Conservation (phyloP, 1,284 basidiomycete genomes). For the Gymnopus androsaceus region DNA sequence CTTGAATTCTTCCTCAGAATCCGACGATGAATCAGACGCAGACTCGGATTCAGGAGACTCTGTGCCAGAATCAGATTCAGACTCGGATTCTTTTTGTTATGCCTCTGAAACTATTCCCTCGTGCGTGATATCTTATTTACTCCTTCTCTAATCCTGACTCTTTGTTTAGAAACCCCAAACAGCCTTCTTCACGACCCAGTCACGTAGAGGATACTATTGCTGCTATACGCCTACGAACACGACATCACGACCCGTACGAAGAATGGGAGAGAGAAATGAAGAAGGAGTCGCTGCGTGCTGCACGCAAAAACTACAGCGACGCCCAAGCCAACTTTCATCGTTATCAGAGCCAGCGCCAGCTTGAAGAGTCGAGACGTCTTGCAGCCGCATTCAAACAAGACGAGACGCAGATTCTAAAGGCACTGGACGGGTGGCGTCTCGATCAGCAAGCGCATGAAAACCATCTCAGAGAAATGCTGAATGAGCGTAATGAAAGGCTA, state of each 20-base stretch:
- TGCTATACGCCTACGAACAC: slow-evolving; percentile 64
- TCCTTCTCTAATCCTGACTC: background rate
- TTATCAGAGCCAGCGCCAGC: slow-evolving; percentile 26
- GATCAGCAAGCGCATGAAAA: slow-evolving; percentile 50
- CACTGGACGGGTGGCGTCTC: slow-evolving; percentile 44
- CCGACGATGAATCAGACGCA: slow-evolving; percentile 36
- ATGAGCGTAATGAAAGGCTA: slow-evolving; percentile 50
- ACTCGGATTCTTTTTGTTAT: slow-evolving; percentile 41
- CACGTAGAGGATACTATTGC: slow-evolving; percentile 67
- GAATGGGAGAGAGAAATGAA: slow-evolving; percentile 73
- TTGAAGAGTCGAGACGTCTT: slow-evolving; percentile 39
- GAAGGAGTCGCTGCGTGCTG: slow-evolving; percentile 69
- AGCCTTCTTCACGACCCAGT: slow-evolving; percentile 33
- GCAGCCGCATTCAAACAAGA: slow-evolving; percentile 46
- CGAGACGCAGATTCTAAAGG: slow-evolving; percentile 47
- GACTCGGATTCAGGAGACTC: slow-evolving; percentile 44
- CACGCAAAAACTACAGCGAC: slow-evolving; percentile 54
- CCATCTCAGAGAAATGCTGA: slow-evolving; percentile 47
- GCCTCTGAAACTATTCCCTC: slow-evolving; percentile 40
- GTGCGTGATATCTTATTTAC: slow-evolving; percentile 30
- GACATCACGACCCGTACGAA: slow-evolving; percentile 74
- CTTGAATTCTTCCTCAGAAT: slow-evolving; percentile 50
- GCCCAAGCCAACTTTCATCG: slow-evolving; percentile 31
- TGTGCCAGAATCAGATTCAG: slow-evolving; percentile 28
- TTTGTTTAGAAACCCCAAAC: slow-evolving; percentile 25